phyloP scores from a whole-genome alignment of 2,329 filamentous ascomycete genomes.

The Aspergillus sp. region DNA sequence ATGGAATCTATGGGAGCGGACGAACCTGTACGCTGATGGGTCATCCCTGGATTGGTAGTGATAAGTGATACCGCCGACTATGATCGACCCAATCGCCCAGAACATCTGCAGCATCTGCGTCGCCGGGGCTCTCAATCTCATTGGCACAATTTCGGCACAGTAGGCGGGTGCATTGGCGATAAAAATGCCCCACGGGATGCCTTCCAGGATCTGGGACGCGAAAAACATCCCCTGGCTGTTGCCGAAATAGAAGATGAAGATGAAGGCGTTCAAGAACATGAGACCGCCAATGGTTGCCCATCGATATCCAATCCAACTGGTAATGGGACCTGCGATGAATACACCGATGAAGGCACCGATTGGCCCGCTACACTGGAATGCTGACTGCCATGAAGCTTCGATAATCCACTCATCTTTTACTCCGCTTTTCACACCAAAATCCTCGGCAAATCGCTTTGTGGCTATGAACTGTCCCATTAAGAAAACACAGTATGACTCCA shows the following conservation, averaged over 20 bases:
- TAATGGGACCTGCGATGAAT: slow-evolving; percentile 51
- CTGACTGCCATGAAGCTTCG: slow-evolving; percentile 56
- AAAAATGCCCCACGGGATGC: slow-evolving; percentile 65
- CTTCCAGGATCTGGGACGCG: slow-evolving; percentile 57
- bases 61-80: slow-evolving; percentile 58
- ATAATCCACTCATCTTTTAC: slow-evolving; percentile 38
- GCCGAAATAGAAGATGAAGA: slow-evolving; percentile 52
- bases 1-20: slow-evolving; percentile 20
- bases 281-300: slow-evolving; percentile 55
- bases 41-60: slow-evolving; percentile 43
- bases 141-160: slow-evolving; percentile 60
- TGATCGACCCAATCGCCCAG: slow-evolving; percentile 62
- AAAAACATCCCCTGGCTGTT: slow-evolving; percentile 47
- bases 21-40: slow-evolving; percentile 44
- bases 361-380: slow-evolving; percentile 55
- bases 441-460: slow-evolving; percentile 43
- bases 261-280: slow-evolving; percentile 52
- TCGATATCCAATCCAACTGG: slow-evolving; percentile 60
- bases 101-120: slow-evolving; percentile 66
- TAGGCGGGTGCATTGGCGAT: slow-evolving; percentile 65
- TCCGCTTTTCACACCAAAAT: slow-evolving; percentile 46
- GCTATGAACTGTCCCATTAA: slow-evolving; percentile 60
- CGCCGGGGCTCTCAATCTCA: slow-evolving; percentile 55
- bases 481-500: slow-evolving; percentile 65
- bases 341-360: slow-evolving; percentile 51